Conservation (phyloP, 1,284 basidiomycete species). For the Cerrena zonata region DNA sequence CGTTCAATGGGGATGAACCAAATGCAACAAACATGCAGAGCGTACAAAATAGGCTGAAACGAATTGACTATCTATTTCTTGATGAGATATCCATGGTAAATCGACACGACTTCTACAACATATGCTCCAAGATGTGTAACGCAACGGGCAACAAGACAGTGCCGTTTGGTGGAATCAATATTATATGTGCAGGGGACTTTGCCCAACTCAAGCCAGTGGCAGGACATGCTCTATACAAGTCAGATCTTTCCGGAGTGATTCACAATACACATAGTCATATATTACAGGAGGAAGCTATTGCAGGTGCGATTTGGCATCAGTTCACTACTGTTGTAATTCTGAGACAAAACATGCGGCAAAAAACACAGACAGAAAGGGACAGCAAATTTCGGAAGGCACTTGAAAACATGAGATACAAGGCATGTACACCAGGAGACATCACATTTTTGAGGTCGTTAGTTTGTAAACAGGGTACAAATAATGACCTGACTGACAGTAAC, state of each 20-base stretch:
- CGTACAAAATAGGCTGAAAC: slow-evolving; percentile 15
- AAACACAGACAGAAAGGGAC: neutral
- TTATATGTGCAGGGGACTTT: slow-evolving; percentile 13
- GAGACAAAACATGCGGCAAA: slow-evolving; percentile 10
- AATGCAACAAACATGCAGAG: neutral
- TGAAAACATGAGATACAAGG: slow-evolving; percentile 2
- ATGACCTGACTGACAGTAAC: slow-evolving; percentile 11
- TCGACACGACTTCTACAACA: slow-evolving; percentile 6
- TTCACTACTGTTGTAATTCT: slow-evolving; percentile 10
- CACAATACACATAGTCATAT: neutral
- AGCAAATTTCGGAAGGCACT: slow-evolving; percentile 1
- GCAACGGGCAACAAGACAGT: neutral
- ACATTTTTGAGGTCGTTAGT: neutral
- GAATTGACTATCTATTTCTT: slow-evolving; percentile 31
- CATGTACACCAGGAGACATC: neutral
- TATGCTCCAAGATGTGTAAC: slow-evolving; percentile 3
- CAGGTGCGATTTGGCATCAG: slow-evolving; percentile 7
- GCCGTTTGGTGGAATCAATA: slow-evolving; percentile 9
- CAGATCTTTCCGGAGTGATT: too few relatives aligned
- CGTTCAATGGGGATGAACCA: neutral
- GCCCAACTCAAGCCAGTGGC: slow-evolving; percentile 15
- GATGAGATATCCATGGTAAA: slow-evolving; percentile 13
- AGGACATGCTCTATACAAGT: neutral
- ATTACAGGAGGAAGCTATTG: neutral
- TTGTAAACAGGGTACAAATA: slow-evolving; percentile 1